Evolutionary conservation across 768 basidiomycete species (phyloP), one percentile per base, ranked within the genome.

Genomic region (Cytidiella melzeri): DNA sequence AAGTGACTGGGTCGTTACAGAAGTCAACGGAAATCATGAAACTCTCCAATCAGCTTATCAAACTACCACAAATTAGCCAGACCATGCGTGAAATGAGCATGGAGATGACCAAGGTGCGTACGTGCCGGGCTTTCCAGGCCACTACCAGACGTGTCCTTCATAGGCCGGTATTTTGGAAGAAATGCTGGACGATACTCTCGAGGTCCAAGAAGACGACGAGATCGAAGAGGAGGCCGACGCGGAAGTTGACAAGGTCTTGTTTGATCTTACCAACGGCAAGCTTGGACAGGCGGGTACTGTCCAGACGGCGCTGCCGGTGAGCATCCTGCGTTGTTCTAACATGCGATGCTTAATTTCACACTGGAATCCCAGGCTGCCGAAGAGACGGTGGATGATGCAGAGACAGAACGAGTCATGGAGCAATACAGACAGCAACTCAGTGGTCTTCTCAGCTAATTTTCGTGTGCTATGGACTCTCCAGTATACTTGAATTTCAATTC

Each of bases 21-120:
- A 96, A 93, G 67, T 96, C 93, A 5, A 93, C 95, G 1, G 94
- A 98, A 65, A 97, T 98, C 53, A 98, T 99, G 94, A 98, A 88
- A 69, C 75, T 94, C 37, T 94, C 93, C n/a, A 98, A 95, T 69
- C 71, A 85, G 23, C 76, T 98, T 41, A 73, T 98, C 56, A 93
- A 84, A 60, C 75, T 99, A 13, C 96, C 96, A 15, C 92, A 98
- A 65, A 81, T 98, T 42, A 87, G 85, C 67, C 84, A 82, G 54
- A 79, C 81, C 1, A 99, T 99, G 96, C 80, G 92, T 28, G 88
- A 96, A 61, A 94, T 99, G 92, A 92, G 87, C 58, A 92, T 94
- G 86, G 96, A 99, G 68, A 97, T 98, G 96, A 98, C 90, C 54
- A 98, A 98, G 80, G 95, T 87, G 56, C 36, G 73, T 47, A 5